Evolutionary conservation across 176 grass and related monocot genomes (phyloP).

Genomic region (barley (Hordeum vulgare)): MorexV3_pseudomolecules_assembly NC_058518.1:436728713-436729212

Average conservation of each 20-base stretch:
- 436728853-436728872: no score
- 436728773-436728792: not conserved
- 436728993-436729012: not conserved
- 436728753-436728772: not conserved
- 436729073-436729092: not conserved
- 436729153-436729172: slow-evolving; percentile 19
- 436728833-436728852: not conserved
- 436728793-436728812: not conserved
- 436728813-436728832: not conserved
- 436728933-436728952: not conserved
- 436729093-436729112: slow-evolving; percentile 9
- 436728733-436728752: no score
- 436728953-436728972: slow-evolving; percentile 12
- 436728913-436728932: not conserved
- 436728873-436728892: no score
- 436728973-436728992: no score
- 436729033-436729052: not conserved
- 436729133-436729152: not conserved
- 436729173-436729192: slow-evolving; percentile 36
- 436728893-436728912: no score
- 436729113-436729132: no score
- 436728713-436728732: not conserved
- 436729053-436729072: not conserved
- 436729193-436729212: not conserved
- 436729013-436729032: not conserved